Conservation (phyloP, 768 basidiomycete genomes). For the Dacryopinax primogenitus region DNA sequence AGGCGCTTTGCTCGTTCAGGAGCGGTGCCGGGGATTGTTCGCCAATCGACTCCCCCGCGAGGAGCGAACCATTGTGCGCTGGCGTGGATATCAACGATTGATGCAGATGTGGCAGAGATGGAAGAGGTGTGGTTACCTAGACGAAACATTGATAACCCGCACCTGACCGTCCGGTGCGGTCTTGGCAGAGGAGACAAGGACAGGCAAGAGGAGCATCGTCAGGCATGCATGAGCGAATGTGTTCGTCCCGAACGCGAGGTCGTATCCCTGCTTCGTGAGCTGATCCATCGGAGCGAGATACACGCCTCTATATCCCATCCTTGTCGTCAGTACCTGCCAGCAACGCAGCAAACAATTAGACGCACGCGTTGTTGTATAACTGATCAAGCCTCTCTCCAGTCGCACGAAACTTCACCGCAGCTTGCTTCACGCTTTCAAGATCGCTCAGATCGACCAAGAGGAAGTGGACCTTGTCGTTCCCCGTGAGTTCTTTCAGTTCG, state of each 20-base stretch:
- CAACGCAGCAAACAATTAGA: too few relatives aligned
- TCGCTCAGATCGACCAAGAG: background rate
- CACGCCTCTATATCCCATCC: constrained; percentile 35
- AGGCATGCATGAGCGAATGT: constrained; percentile 45
- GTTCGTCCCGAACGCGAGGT: constrained; percentile 47
- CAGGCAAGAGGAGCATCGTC: constrained; percentile 41
- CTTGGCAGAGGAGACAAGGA: constrained; percentile 32
- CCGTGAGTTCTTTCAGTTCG: background rate
- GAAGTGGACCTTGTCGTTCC: background rate
- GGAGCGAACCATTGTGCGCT: background rate
- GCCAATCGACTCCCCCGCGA: background rate
- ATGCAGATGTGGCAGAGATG: background rate
- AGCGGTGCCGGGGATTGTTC: background rate
- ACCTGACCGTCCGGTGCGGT: constrained; percentile 32
- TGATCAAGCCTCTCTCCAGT: background rate
- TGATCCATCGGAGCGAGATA: constrained; percentile 33
- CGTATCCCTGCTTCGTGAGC: constrained; percentile 39
- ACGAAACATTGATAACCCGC: constrained; percentile 39
- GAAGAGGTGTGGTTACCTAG: too few relatives aligned
- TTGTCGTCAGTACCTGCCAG: background rate
- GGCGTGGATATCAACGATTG: background rate
- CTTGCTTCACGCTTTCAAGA: background rate
- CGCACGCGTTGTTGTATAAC: background rate
- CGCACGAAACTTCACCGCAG: background rate
- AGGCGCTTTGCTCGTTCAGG: background rate